These are phyloP conservation scores for Hibiscus syriacus DNA, from an alignment of 345 rosid genomes.

Conservation along the genomic window DNA sequence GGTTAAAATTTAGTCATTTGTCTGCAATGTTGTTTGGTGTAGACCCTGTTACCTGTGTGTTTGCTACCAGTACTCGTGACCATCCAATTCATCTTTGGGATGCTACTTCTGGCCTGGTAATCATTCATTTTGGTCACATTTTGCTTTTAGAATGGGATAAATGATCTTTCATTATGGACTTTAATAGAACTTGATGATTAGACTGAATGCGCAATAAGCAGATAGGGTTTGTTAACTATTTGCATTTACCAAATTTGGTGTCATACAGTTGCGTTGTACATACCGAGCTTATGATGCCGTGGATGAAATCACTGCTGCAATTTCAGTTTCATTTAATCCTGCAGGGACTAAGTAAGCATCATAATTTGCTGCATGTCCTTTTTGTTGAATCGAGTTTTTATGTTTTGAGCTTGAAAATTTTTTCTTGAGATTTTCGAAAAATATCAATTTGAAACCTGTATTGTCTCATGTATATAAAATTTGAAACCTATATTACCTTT, in stretches of 20 bases:
- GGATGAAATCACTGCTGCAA: constrained; percentile 94
- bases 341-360: constrained; percentile 67
- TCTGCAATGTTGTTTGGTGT: constrained; percentile 18
- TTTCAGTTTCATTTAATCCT: constrained; percentile 82
- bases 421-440: background rate
- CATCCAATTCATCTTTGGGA: constrained; percentile 99
- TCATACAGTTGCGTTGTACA: constrained; percentile 79
- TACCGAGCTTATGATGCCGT: constrained; percentile 94
- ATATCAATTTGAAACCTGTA: background rate
- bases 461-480: background rate
- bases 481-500: background rate
- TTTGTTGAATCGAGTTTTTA: background rate
- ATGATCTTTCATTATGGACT: background rate
- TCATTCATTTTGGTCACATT: constrained; percentile 4
- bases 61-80: constrained; percentile 82
- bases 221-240: background rate
- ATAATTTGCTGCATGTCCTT: background rate
- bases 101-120: constrained; percentile 85
- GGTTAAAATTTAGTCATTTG: background rate
- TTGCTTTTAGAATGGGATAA: background rate
- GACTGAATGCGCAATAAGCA: background rate
- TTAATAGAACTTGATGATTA: constrained; percentile 1
- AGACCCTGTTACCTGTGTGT: constrained; percentile 84
- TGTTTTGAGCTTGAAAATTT: background rate
- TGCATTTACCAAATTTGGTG: constrained; percentile 6